Evolutionary conservation across 352 stramenopile genomes (phyloP), one percentile per base, ranked within the genome.

Genomic region (Phytophthora syringae): DNA sequence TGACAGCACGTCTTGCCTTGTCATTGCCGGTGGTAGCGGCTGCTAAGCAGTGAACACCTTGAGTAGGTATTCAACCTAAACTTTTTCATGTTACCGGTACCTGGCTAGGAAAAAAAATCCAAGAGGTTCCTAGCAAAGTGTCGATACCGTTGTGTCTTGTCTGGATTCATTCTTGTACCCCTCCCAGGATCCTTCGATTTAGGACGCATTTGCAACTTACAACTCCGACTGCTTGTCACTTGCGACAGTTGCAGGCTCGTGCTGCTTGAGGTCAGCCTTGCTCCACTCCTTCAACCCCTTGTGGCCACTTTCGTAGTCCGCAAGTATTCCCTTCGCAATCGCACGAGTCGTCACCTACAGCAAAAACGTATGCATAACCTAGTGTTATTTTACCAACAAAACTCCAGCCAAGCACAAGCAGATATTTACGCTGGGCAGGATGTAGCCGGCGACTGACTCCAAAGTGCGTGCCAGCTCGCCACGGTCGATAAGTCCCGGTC

Each of bases 251-350:
- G 34, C 24, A 43, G 24, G 2, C 2, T 78, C 61, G 12, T 73
- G 60, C 42, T 66, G 50, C 59, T 84, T 82, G 22, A 90, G 36
- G 16, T 87, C 74, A 16, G 60, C 40, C 52, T 86, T 79, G 47
- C 49, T 80, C 70, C 77, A 88, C 51, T 82, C 77, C 20, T 70
- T 72, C 7, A 86, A 7, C 11, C 72, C 76, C n/a, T 67, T 65
- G 12, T 64, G 1, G 11, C 72, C 72, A 43, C 49, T 79, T 59
- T 91, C 82, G 50, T 82, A 93, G 63, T 93, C 81, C 1, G 63
- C 67, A 20, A 89, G 43, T 72, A 91, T 93, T 21, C 67, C 73
- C 57, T 84, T 86, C 28, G 82, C 79, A 18, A 93, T 77, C 0
- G 71, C 68, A 3, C 37, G 37, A 5, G 77, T 79, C 25, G 82